Conservation (phyloP, 176 grass and related monocot genomes). For the Eragrostis curvula region DNA sequence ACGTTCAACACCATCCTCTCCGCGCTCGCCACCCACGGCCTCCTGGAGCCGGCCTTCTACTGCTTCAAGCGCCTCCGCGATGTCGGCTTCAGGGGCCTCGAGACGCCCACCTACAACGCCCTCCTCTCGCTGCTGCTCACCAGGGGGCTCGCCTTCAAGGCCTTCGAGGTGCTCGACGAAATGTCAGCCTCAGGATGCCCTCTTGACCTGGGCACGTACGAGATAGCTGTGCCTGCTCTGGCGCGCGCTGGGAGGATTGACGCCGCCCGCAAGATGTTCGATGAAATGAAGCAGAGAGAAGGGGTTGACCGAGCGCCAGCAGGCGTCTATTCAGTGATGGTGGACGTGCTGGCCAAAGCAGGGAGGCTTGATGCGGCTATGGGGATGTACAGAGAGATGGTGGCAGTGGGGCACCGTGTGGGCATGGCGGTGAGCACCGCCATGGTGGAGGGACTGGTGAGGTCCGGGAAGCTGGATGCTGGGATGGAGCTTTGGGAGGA, state of each 20-base stretch:
- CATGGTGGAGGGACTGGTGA: conserved; percentile 78
- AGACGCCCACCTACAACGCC: conserved; percentile 72
- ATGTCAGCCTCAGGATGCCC: conserved; percentile 55
- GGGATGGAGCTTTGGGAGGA: conserved; percentile 91
- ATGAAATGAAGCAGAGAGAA: conserved; percentile 73
- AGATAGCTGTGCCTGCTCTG: conserved; percentile 78
- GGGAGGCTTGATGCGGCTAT: conserved; percentile 87
- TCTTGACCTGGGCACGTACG: conserved; percentile 72
- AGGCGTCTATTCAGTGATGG: conserved; percentile 64
- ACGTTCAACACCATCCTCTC: conserved; percentile 67
- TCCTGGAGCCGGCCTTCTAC: conserved; percentile 77
- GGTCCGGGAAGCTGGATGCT: conserved; percentile 82
- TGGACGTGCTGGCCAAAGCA: conserved; percentile 81
- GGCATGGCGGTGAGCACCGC: conserved; percentile 53
- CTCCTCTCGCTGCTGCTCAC: conserved; percentile 81
- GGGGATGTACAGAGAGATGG: conserved; percentile 89
- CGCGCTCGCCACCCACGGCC: conserved; percentile 53
- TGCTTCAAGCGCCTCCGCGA: conserved; percentile 94
- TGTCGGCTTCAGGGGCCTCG: conserved; percentile 47
- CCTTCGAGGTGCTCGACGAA: conserved; percentile 88
- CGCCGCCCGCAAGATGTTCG: conserved; percentile 76
- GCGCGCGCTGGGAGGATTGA: conserved; percentile 81
- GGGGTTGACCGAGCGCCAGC: conserved; percentile 40
- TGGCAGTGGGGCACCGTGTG: conserved; percentile 57
- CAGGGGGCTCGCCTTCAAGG: conserved; percentile 86